Evolutionary conservation across 495 filamentous ascomycete species (phyloP).

Genomic region (Terfezia boudieri): DNA sequence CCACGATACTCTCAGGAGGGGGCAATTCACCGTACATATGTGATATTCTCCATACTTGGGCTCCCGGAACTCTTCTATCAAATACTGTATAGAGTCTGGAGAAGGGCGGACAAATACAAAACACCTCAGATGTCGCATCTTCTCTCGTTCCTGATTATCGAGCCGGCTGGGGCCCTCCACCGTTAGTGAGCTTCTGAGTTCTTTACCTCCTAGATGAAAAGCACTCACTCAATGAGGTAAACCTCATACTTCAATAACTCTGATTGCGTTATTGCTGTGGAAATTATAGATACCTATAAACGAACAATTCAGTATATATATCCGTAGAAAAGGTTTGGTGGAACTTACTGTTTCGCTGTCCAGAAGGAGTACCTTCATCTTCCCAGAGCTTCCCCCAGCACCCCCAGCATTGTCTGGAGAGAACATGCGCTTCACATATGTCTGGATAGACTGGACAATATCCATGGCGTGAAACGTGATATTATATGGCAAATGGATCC

Average conservation of each 20-base stretch:
- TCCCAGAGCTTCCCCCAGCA: constrained; percentile 52
- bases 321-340: not conserved
- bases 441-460: constrained; percentile 70
- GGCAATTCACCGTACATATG: constrained; percentile 32
- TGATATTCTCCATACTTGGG: constrained; percentile 97
- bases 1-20: not conserved
- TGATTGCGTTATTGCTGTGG: constrained; percentile 87
- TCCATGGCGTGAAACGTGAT: constrained; percentile 38
- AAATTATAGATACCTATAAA: constrained; percentile 57
- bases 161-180: constrained; percentile 32
- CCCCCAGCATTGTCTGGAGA: constrained; percentile 21
- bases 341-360: constrained; percentile 77
- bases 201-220: not conserved
- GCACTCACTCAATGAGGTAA: constrained; percentile 63
- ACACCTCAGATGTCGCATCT: constrained; percentile 93
- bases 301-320: constrained; percentile 2
- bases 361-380: constrained; percentile 96
- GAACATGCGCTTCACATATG: constrained; percentile 96
- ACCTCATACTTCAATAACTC: constrained; percentile 91
- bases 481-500: no score
- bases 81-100: constrained; percentile 67
- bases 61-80: constrained; percentile 89
- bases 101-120: constrained; percentile 83
- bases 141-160: constrained; percentile 76
- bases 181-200: constrained; percentile 5